Evolutionary conservation across 495 filamentous ascomycete genomes (phyloP).

Genomic region (Astrocystis sublimbata): DNA sequence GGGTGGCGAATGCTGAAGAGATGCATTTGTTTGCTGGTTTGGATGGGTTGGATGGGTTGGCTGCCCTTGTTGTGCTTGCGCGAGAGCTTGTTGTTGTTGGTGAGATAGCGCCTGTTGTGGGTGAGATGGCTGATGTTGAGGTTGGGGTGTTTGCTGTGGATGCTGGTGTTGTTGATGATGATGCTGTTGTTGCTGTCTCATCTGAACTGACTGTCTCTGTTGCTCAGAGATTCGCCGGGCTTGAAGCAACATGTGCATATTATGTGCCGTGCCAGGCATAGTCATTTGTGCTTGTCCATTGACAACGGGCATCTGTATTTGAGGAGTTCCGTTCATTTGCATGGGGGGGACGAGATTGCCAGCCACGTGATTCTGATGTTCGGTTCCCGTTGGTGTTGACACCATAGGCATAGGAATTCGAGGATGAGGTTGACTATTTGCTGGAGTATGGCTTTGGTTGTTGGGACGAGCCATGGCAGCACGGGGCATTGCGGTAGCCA

Average conservation of each 20-base stretch:
- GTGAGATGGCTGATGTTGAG: constrained; percentile 36
- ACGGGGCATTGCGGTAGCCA: constrained; percentile 41
- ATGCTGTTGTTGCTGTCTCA: constrained; percentile 49
- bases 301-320: constrained; percentile 66
- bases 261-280: constrained; percentile 64
- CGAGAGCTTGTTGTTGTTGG: constrained; percentile 40
- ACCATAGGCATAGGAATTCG: constrained; percentile 47
- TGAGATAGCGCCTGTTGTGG: constrained; percentile 30
- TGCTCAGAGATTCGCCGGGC: constrained; percentile 64
- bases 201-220: constrained; percentile 56
- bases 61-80: constrained; percentile 37
- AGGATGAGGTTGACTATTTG: constrained; percentile 38
- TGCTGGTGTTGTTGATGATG: constrained; percentile 44
- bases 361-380: constrained; percentile 43
- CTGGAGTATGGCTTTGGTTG: constrained; percentile 38
- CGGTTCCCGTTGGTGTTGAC: constrained; percentile 42
- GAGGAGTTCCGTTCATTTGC: constrained; percentile 69
- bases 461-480: constrained; percentile 38
- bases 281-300: constrained; percentile 62
- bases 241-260: constrained; percentile 55
- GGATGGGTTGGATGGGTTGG: constrained; percentile 41
- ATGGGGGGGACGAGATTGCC: constrained; percentile 56
- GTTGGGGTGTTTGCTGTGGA: constrained; percentile 35
- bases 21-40: constrained; percentile 33
- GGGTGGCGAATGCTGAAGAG: constrained; percentile 40